A percentile compares a stretch with the other conserved stretches of the same genome.
phyloP scores from a whole-genome alignment of 257 asterid species.

The Scutellaria barbata region DNA sequence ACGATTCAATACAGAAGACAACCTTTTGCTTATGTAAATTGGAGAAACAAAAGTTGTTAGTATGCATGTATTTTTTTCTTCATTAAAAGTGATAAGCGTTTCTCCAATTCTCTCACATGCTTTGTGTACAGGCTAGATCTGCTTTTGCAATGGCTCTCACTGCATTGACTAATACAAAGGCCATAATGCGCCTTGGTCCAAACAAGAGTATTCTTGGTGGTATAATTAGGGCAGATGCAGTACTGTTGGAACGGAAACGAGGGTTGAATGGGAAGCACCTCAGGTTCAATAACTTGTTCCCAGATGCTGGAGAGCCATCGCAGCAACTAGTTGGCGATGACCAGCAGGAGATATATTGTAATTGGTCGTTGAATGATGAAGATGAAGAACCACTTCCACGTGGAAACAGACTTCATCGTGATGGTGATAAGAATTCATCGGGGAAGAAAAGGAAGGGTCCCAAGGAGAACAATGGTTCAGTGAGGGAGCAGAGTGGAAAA shows the following conservation, averaged over 20 bases:
- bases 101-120: neutral
- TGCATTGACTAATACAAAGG: constrained; percentile 63
- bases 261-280: constrained; percentile 57
- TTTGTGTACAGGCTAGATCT: constrained; percentile 71
- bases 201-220: constrained; percentile 81
- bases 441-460: constrained; percentile 63
- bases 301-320: constrained; percentile 59
- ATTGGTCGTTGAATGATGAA: constrained; percentile 67
- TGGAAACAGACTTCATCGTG: constrained; percentile 45
- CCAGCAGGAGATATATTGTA: constrained; percentile 65
- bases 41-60: neutral
- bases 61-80: no score
- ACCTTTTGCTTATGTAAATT: neutral
- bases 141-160: constrained; percentile 88
- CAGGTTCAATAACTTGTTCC: constrained; percentile 56
- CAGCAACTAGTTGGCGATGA: constrained; percentile 45
- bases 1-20: constrained; percentile 4
- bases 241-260: constrained; percentile 82
- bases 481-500: constrained; percentile 46
- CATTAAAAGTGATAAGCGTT: neutral
- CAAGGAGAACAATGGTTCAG: constrained; percentile 45
- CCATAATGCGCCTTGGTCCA: constrained; percentile 64
- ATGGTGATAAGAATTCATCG: constrained; percentile 40
- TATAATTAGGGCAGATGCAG: constrained; percentile 82
- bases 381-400: constrained; percentile 83